Percentiles rank a stretch among this genome's conserved stretches.
Evolutionary conservation across 164 flowering plant species (phyloP).

Genomic region (Liquidambar formosana): DNA sequence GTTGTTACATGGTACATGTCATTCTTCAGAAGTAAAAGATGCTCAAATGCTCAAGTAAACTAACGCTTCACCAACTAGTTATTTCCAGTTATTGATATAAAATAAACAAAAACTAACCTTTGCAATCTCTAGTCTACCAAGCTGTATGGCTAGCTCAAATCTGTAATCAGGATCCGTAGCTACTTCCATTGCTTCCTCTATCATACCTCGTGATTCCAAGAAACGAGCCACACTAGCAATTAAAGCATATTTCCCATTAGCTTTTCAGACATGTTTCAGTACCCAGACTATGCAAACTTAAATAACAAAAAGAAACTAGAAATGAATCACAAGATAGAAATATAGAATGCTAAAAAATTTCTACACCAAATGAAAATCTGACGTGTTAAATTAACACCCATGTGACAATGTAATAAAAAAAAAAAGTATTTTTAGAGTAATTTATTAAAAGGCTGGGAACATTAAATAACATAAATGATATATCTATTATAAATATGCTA

Average conservation of each 20-base stretch:
- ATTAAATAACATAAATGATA: too few species aligned
- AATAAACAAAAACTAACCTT: slow-evolving; percentile 49
- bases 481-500: not conserved
- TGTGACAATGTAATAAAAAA: too few species aligned
- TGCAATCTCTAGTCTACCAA: slow-evolving; percentile 84
- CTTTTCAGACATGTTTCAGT: not conserved
- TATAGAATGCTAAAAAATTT: too few species aligned
- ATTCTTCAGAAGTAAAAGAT: not conserved
- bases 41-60: not conserved
- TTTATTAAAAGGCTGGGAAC: too few species aligned
- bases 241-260: slow-evolving; percentile 9
- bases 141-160: slow-evolving; percentile 94
- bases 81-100: not conserved
- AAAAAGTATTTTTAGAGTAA: too few species aligned
- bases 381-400: too few species aligned
- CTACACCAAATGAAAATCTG: too few species aligned
- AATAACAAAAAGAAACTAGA: too few species aligned
- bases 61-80: not conserved
- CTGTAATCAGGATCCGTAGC: slow-evolving; percentile 96
- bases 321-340: too few species aligned
- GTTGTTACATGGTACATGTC: not conserved
- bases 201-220: slow-evolving; percentile 96
- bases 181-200: slow-evolving; percentile 93
- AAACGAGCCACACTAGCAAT: slow-evolving; percentile 80
- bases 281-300: not conserved